Evolutionary conservation across 768 basidiomycete genomes (phyloP).

Genomic region (Mrakia gelida): DNA sequence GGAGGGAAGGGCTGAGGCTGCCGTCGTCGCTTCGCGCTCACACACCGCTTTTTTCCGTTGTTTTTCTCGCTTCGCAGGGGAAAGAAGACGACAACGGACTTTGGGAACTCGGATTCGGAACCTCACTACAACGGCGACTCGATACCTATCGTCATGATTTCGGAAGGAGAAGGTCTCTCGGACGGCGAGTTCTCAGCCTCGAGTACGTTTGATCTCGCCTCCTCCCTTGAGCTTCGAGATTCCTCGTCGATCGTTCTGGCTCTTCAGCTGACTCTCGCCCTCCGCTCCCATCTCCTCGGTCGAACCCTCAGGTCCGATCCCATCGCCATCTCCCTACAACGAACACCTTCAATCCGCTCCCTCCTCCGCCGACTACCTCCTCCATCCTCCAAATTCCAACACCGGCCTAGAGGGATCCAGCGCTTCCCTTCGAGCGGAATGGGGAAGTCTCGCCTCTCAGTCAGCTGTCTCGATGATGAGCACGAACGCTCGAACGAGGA

Average conservation of each 20-base stretch:
- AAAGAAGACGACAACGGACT: not conserved
- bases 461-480: not conserved
- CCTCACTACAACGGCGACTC: not conserved
- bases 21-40: not conserved
- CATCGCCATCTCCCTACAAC: constrained; percentile 10
- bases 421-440: not conserved
- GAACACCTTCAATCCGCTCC: not conserved
- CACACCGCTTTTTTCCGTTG: not conserved
- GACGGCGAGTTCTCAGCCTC: not conserved
- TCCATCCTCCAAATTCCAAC: not conserved
- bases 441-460: not conserved
- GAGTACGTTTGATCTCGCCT: not conserved
- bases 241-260: not conserved
- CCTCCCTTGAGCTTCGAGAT: not conserved
- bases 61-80: not conserved
- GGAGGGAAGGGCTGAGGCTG: not conserved
- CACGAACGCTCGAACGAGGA: not conserved
- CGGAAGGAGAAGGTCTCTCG: not conserved
- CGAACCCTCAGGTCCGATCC: constrained; percentile 2
- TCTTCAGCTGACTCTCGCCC: not conserved
- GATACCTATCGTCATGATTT: constrained; percentile 9
- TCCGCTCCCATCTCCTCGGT: not conserved
- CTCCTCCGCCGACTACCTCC: constrained; percentile 5
- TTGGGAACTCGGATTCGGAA: not conserved
- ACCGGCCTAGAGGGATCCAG: not conserved